Evolutionary conservation across 495 filamentous ascomycete genomes (phyloP), one percentile per base, ranked within the genome.

Genomic region (Xylaria nigripes): DNA sequence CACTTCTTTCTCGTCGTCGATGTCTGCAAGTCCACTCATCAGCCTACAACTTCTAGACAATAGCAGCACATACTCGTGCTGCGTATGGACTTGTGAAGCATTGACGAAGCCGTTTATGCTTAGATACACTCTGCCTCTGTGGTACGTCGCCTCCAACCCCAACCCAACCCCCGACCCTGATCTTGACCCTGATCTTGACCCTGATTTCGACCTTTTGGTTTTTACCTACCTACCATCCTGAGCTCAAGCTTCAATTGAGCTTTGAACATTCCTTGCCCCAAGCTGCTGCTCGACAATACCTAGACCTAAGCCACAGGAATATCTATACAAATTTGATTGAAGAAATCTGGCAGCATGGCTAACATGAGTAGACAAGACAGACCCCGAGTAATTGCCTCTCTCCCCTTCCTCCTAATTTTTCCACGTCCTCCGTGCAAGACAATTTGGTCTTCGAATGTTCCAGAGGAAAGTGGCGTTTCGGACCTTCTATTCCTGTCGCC

Each of bases 41-140:
- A 30, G 5, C 27, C 27, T 30, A 5, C 27, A 18, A 34, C 32
- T 36, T 25, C 52, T 34, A 34, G 45, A 49, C 38, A 55, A 49
- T 43, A 6, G 32, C 34, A 32, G 30, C 12, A 43, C 34, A 4
- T 10, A 24, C 36, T 25, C 45, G 21, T 48, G 32, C 34, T 29
- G 22, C 44, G 12, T 16, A 8, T 23, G 32, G 19, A 6, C 5
- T 18, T 23, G 30, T 18, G 40, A 23, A 36, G 51, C 45, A 30
- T 46, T 48, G 10, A 46, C 43, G 30, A n/a, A 48, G 51, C 41
- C 36, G 44, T 48, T 24, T 32, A 42, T 44, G 51, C 51, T 41
- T 45, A n/a, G 16, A 4, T 15, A 25, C 38, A 44, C 34, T 53
- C 50, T 54, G 24, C 27, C 50, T 25, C 29, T 25, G 27, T 45